Percentiles rank a stretch among this genome's conserved stretches.
These are phyloP conservation scores for Tylopilus plumbeoviolaceoides DNA, from an alignment of 768 basidiomycete genomes.

Conservation along the genomic window DNA sequence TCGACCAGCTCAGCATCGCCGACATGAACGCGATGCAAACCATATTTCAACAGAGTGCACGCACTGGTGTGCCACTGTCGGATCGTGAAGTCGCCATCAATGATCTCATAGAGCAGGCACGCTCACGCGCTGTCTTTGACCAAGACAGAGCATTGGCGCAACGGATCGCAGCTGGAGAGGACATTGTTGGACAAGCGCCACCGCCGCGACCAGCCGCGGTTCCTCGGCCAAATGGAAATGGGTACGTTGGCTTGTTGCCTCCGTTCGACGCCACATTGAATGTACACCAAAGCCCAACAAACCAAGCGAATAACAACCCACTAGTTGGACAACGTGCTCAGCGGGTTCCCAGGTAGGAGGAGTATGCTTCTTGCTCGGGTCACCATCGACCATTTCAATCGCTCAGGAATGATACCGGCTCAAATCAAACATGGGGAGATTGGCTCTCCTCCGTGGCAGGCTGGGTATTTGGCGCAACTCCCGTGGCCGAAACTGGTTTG, in stretches of 20 bases:
- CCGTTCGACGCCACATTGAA: not conserved
- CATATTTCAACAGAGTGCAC: not conserved
- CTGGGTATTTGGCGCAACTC: not conserved
- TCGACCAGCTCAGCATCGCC: not conserved
- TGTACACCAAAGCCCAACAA: not conserved
- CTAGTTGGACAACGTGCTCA: not conserved
- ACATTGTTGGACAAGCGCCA: not conserved
- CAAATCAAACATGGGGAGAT: conserved; percentile 11
- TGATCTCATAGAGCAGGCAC: conserved; percentile 23
- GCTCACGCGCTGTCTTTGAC: conserved; percentile 10
- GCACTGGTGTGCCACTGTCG: conserved; percentile 8
- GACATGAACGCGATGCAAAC: not conserved
- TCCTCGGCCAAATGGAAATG: not conserved
- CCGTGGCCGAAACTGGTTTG: not conserved
- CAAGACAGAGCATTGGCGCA: conserved; percentile 23
- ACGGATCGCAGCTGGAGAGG: conserved; percentile 12
- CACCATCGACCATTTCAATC: not conserved
- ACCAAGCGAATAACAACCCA: not conserved
- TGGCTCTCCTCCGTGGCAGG: conserved; percentile 17
- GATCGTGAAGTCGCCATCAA: conserved; percentile 24
- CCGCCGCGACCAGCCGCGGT: not conserved
- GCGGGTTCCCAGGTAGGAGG: conserved; percentile 8
- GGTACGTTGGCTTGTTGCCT: not conserved
- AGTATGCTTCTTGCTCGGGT: not conserved
- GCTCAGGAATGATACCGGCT: not conserved